Conservation (phyloP, 2,329 filamentous ascomycete species). For the Sarocladium kiliense region DNA sequence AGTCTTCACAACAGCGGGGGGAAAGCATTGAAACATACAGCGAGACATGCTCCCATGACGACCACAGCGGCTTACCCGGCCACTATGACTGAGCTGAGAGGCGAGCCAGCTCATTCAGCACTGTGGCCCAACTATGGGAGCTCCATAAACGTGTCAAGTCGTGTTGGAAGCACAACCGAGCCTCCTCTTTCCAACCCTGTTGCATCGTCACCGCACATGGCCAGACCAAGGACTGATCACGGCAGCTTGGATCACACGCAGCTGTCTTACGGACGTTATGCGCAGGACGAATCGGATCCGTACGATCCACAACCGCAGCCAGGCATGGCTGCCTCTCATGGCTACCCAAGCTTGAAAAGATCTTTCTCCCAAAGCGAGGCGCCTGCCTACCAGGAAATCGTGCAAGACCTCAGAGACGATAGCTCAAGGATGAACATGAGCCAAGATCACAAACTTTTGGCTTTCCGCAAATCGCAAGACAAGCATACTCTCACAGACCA, state of each 20-base stretch:
- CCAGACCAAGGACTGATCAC: conserved; percentile 45
- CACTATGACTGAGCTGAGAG: conserved; percentile 60
- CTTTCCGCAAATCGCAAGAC: conserved; percentile 52
- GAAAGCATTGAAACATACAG: conserved; percentile 11
- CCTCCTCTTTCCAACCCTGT: conserved; percentile 40
- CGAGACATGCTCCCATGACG: conserved; percentile 53
- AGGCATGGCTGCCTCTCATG: conserved; percentile 39
- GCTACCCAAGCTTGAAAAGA: conserved; percentile 49
- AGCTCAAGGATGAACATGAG: conserved; percentile 51
- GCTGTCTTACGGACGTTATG: conserved; percentile 49
- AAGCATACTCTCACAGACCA: conserved; percentile 57
- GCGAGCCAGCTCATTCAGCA: conserved; percentile 51
- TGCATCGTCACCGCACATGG: conserved; percentile 40
- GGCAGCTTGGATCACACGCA: conserved; percentile 43
- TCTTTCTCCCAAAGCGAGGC: conserved; percentile 52
- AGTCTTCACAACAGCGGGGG: background rate
- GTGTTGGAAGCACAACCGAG: conserved; percentile 47
- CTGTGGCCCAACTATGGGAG: conserved; percentile 55
- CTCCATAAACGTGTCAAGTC: conserved; percentile 47
- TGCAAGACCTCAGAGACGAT: conserved; percentile 56
- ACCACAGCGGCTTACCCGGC: conserved; percentile 55
- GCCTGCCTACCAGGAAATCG: conserved; percentile 54
- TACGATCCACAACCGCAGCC: conserved; percentile 50
- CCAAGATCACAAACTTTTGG: conserved; percentile 57
- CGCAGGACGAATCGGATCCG: conserved; percentile 47